phyloP scores from a whole-genome alignment of 176 grass and related monocot genomes.

The Carex myosuroides region DNA sequence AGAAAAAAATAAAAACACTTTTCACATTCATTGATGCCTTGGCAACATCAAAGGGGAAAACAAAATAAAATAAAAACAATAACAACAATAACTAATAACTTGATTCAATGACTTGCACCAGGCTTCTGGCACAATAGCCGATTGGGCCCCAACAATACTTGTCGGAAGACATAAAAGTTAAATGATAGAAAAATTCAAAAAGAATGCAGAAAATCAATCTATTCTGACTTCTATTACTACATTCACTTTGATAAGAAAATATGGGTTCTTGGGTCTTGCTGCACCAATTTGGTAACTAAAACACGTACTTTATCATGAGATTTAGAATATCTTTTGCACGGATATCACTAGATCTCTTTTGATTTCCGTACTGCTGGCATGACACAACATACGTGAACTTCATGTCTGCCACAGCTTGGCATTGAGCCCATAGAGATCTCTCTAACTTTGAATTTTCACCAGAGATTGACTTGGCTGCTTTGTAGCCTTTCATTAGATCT shows the following conservation, averaged over 20 bases:
- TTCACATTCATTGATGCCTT: constrained; percentile 15
- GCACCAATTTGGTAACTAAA: constrained; percentile 14
- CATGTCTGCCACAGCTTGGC: constrained; percentile 86
- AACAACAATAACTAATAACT: background rate
- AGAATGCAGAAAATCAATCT: background rate
- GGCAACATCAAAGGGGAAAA: background rate
- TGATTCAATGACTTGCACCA: background rate
- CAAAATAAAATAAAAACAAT: background rate
- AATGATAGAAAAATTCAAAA: background rate
- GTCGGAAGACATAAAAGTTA: background rate
- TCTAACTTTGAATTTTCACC: constrained; percentile 58
- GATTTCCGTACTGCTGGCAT: constrained; percentile 94
- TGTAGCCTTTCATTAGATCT: constrained; percentile 96
- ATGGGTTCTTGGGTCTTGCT: background rate
- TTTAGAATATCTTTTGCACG: constrained; percentile 80
- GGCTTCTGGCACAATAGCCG: background rate
- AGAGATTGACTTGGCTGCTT: constrained; percentile 59
- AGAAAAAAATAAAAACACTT: constrained; percentile 2
- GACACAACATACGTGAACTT: constrained; percentile 96
- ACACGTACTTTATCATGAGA: constrained; percentile 75
- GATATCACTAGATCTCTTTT: constrained; percentile 69
- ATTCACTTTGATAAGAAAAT: constrained; percentile 3
- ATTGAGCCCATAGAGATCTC: constrained; percentile 54
- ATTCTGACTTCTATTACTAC: background rate
- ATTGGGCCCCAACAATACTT: background rate